These are phyloP conservation scores for Arthrobotrys musiformis DNA, from an alignment of 2,329 filamentous ascomycete genomes.

Conservation along the genomic window DNA sequence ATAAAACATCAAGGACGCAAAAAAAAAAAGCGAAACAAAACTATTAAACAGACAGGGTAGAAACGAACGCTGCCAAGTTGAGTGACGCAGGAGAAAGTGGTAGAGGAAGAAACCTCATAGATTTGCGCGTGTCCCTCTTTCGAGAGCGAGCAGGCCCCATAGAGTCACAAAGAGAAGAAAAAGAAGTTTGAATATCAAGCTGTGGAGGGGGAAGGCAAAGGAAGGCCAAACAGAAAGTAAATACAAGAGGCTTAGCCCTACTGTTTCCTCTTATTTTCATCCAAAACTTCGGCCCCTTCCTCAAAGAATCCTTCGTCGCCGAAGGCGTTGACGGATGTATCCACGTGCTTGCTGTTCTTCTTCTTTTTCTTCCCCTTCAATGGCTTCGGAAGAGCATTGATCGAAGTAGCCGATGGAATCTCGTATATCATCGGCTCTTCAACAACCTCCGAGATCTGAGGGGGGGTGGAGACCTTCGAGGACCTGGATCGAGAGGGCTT, in stretches of 20 bases:
- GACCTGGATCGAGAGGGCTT: conserved; percentile 6
- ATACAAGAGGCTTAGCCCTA: conserved; percentile 5
- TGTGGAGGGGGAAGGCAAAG: neutral
- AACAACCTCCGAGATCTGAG: conserved; percentile 68
- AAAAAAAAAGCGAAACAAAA: conserved; percentile 17
- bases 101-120: conserved; percentile 21
- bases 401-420: conserved; percentile 72
- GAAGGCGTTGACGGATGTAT: conserved; percentile 63
- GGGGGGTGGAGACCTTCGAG: conserved; percentile 57
- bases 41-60: conserved; percentile 1
- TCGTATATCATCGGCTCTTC: conserved; percentile 66
- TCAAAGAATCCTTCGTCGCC: conserved; percentile 86
- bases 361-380: conserved; percentile 68
- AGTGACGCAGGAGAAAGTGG: conserved; percentile 40
- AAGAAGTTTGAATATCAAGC: neutral
- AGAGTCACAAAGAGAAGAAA: neutral
- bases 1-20: conserved; percentile 6
- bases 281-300: conserved; percentile 89
- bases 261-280: conserved; percentile 62
- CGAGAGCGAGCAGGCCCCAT: neutral
- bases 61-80: conserved; percentile 49
- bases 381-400: conserved; percentile 68
- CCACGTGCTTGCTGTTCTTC: conserved; percentile 72
- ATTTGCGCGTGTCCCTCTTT: conserved; percentile 20
- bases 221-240: conserved; percentile 1